Evolutionary conservation across 257 asterid genomes (phyloP), one percentile per base, ranked within the genome.

Genomic region (Gentiana straminea): DNA sequence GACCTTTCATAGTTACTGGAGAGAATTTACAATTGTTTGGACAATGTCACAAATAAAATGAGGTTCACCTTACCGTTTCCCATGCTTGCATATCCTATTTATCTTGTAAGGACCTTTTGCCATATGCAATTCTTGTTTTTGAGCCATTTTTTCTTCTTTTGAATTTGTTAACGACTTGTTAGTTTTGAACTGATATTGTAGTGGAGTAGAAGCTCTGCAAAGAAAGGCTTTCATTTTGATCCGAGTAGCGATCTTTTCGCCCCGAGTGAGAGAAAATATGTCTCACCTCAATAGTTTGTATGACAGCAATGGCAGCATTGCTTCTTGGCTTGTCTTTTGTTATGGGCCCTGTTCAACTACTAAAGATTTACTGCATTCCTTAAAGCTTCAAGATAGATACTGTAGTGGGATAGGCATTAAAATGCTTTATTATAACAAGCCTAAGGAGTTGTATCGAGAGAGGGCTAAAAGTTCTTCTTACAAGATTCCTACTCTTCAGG

Each of bases 201-300:
- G 98, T 86, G 95, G 98, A 12, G 79, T 59, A 77, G 98, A 75
- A 90, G 95, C 68, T 95, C 98, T 11, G 97, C 95, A 45, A 91
- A 91, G 64, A 67, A 58, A 41, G 98, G 97, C 12, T 91, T 97
- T 68, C 98, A 91, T 76, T 91, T 60, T 76, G 64, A 83, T 58
- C 95, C 98, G 13, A 82, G 62, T 71, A 91, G 97, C 35, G 93
- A 87, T 79, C 73, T 91, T 67, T 91, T 87, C 62, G 75, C 75
- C 32, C 84, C 94, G n/a, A 80, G 70, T 54, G 97, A 91, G 73
- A 79, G 76, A 62, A 81, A 77, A 64, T 90, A 83, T 66, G 88
- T 91, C 33, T 91, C 13, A 91, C 95, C 66, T 91, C 98, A 13
- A 79, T 94, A 0, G 51, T 74, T 54, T 84, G 97, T 63, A 87